Base-by-base conservation (phyloP, 1,284 basidiomycete species). In the Ustilago cynodontis region DNA sequence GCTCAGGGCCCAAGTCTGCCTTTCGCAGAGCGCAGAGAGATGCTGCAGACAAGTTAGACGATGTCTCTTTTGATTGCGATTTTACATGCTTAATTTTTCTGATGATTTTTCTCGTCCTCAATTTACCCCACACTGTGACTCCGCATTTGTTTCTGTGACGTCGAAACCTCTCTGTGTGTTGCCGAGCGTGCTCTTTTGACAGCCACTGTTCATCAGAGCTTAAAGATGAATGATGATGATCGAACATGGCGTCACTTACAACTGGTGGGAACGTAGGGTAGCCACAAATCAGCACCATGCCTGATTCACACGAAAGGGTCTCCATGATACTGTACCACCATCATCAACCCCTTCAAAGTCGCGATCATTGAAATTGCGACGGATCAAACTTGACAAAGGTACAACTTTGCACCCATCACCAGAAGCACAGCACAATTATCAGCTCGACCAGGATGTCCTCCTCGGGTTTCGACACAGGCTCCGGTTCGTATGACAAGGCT, bases 401-500 rank as follows among this genome's bases (percentile, higher is more conserved):
- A n/a, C n/a, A n/a, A n/a, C n/a, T n/a, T n/a, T n/a, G n/a, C n/a
- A n/a, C n/a, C n/a, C n/a, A 37, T 37, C 35, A 37, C 8, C 35
- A 37, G 14, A 22, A 45, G 22, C 13, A 22, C 5, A 45, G 7
- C 10, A n/a, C n/a, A n/a, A n/a, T n/a, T n/a, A 45, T 22, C 43
- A 45, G 43, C 18, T 20, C n/a, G n/a, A 20, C 1, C 26, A 53
- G 10, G 6, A 58, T 64, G 62, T 64, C 59, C 14, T 61, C 59
- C 31, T 65, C 65, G 8, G 65, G 59, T 39, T 57, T 67, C 26
- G 59, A 67, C 33, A 68, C 59, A 41, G 65, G 59, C 26, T 11
- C 59, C 5, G 55, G 59, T n/a, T 26, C 54, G 1, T 62, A 68
- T 41, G 65, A 68, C 39, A 61, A 62, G 43, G n/a, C 58, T 1